Percentiles rank a stretch among this genome's conserved stretches.
phyloP scores from a whole-genome alignment of 2,329 filamentous ascomycete species.

The Scedosporium minutisporum region DNA sequence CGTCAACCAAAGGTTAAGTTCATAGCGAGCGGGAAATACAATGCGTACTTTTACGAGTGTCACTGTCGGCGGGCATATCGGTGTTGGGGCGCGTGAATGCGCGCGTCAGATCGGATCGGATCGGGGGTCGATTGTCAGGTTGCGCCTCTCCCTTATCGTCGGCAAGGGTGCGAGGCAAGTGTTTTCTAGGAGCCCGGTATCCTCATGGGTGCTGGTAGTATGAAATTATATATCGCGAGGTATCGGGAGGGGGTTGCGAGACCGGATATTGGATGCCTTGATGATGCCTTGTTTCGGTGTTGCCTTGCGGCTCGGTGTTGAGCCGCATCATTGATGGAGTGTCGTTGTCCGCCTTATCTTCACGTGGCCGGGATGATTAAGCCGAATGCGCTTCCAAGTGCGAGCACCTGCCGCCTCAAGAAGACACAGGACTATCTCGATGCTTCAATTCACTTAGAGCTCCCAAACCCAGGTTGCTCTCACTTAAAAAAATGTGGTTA shows the following conservation, averaged over 20 bases:
- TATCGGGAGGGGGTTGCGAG: background rate
- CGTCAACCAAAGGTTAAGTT: no score
- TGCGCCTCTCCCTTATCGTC: background rate
- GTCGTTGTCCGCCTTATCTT: background rate
- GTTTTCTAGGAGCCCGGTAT: background rate
- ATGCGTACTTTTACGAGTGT: slow-evolving; percentile 6
- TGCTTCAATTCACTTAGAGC: no score
- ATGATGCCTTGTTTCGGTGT: background rate
- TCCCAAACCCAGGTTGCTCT: no score
- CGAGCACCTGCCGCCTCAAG: background rate
- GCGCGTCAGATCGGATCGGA: background rate
- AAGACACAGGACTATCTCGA: background rate
- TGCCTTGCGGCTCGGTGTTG: background rate
- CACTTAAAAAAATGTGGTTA: no score
- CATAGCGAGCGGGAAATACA: background rate
- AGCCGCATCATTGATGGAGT: background rate
- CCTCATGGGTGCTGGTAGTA: background rate
- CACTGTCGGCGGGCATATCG: slow-evolving; percentile 4
- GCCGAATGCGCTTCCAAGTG: no score
- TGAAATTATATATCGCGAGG: background rate
- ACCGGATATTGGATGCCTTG: background rate
- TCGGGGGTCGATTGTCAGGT: background rate
- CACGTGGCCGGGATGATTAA: background rate
- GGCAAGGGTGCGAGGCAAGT: background rate
- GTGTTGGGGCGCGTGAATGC: background rate